Base-by-base conservation (phyloP, 352 stramenopile genomes). In the Pilasporangium apinafurcum region DNA sequence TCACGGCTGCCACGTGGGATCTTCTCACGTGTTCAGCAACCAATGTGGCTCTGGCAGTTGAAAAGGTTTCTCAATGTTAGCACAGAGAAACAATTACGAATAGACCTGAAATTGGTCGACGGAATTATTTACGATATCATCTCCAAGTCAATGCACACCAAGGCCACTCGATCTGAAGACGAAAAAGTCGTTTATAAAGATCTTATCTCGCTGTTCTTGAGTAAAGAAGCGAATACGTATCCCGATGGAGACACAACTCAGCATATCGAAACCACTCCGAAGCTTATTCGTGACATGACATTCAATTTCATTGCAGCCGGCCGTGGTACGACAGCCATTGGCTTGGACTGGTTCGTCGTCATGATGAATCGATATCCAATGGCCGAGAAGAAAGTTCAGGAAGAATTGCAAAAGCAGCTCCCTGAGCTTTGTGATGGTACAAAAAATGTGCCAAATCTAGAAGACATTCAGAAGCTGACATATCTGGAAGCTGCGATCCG, bases 301-400 rank as follows among this genome's bases (percentile, higher is more conserved):
- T 68, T 93, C 42, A 85, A 65, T 25, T 74, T 91, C 38, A 70
- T 90, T 14, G 57, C 78, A 3, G 81, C 76, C 27, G 81, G 83
- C n/a, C 57, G 73, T 25, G 78, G 83, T 39, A 92, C 83, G 1
- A 90, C 81, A 5, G 69, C 71, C 6, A 57, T 67, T 25, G 71
- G 63, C 5, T 34, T 89, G 30, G 47, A 62, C 18, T 93, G 81
- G 81, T 67, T 84, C 16, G 39, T 94, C 29, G 73, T 86, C 33
- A 83, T 90, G 65, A 50, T 92, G 41, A 73, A 67, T n/a, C 68
- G 67, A 8, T 55, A 83, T 32, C 80, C 74, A 0, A 20, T 59
- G 8, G 62, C 81, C 24, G 41, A 68, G 37, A 8, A 34, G 16
- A 65, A 56, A n/a, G 70, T 88, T 20, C 60, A 65, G n/a, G 50